Evolutionary conservation across 345 rosid genomes (phyloP).

Genomic region (Brassica incana): DNA sequence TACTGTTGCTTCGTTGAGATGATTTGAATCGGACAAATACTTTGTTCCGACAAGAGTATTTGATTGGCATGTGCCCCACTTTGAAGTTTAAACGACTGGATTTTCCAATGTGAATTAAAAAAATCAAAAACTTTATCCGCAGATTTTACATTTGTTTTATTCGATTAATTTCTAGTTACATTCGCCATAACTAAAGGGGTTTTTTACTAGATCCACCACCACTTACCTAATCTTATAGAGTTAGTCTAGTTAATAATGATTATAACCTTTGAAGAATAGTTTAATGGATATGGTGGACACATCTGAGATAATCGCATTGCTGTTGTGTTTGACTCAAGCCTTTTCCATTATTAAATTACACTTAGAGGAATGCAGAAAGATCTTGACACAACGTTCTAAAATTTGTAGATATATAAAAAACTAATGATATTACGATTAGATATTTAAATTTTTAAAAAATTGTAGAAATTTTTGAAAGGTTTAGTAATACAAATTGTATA

Average conservation of each 20-base stretch:
- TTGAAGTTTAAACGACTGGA: not conserved
- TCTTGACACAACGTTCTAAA: not conserved
- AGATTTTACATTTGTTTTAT: not conserved
- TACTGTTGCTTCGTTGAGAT: constrained; percentile 28
- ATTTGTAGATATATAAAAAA: not conserved
- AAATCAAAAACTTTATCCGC: not conserved
- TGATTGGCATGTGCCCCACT: not conserved
- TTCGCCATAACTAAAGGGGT: not conserved
- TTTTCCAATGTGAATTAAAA: not conserved
- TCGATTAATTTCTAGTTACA: not conserved
- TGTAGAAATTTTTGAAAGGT: no score
- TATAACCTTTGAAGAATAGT: not conserved
- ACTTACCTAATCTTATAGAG: not conserved
- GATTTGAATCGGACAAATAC: not conserved
- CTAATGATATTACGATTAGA: no score
- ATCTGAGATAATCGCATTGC: constrained; percentile 13
- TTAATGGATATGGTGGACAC: constrained; percentile 4
- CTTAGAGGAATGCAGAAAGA: not conserved
- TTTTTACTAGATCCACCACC: not conserved
- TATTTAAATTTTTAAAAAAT: no score
- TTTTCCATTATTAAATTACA: not conserved
- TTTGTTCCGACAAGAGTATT: constrained; percentile 8
- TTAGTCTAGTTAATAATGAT: not conserved
- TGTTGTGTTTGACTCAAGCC: constrained; percentile 22
- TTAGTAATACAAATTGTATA: no score